These are phyloP conservation scores for Sporothrix curviconia DNA, from an alignment of 2,329 filamentous ascomycete species.

Conservation along the genomic window DNA sequence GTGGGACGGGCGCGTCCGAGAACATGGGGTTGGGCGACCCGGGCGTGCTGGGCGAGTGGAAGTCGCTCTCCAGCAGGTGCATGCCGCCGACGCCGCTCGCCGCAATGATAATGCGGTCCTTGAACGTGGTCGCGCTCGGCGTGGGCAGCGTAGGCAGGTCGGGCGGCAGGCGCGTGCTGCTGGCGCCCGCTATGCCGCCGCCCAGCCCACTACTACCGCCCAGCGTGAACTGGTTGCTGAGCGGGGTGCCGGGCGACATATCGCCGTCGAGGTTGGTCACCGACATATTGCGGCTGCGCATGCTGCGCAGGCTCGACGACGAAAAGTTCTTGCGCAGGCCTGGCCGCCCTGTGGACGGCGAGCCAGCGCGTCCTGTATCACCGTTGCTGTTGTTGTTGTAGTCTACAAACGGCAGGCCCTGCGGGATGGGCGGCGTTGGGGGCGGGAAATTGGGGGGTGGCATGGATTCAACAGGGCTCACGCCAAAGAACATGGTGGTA, in stretches of 20 bases:
- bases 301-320: constrained; percentile 61
- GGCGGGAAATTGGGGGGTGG: constrained; percentile 25
- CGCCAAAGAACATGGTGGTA: constrained; percentile 15
- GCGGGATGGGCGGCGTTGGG: constrained; percentile 30
- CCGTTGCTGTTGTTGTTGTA: constrained; percentile 15
- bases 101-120: constrained; percentile 45
- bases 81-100: constrained; percentile 59
- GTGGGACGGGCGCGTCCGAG: constrained; percentile 61
- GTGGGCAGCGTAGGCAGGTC: constrained; percentile 61
- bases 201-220: no score
- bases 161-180: constrained; percentile 41
- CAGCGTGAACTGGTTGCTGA: constrained; percentile 63
- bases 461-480: constrained; percentile 22
- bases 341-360: constrained; percentile 45
- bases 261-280: constrained; percentile 57
- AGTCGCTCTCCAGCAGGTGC: constrained; percentile 76
- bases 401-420: constrained; percentile 24
- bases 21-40: constrained; percentile 57
- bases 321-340: constrained; percentile 61
- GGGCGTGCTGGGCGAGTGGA: constrained; percentile 60
- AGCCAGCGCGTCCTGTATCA: constrained; percentile 39
- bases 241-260: constrained; percentile 66
- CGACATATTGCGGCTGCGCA: constrained; percentile 70
- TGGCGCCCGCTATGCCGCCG: no score
- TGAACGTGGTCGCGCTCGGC: constrained; percentile 56